Base-by-base conservation (phyloP, 805 yeast genomes). In the Nakazawaea pomicola region DNA sequence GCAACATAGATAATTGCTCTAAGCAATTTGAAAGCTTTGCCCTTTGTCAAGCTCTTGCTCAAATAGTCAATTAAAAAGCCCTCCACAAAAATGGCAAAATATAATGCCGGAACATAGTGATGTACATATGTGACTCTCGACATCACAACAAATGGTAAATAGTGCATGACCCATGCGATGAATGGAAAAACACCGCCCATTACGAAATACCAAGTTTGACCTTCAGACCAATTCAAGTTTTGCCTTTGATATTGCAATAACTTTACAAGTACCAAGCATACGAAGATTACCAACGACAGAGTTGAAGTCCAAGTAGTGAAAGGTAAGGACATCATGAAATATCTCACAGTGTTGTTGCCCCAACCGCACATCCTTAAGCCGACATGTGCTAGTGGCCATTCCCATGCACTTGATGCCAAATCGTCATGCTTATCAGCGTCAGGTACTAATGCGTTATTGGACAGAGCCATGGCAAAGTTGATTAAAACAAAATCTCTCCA, bases 91-190 rank as follows among this genome's bases (percentile, higher is more conserved):
- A 81, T 65, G 38, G 98, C 98, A 67, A 91, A 91, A 65, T 85
- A 91, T 48, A 90, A 72, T 1, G 98, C 96, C 11, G 99, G 99
- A 50, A 89, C 76, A 62, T 91, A 91, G 61, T 91, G 99, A 64
- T 91, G 99, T 25, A 91, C 93, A 60, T 93, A 91, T 2, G 95
- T 89, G 43, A 93, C 97, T 69, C 99, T 84, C 10, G 95, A 89
- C 99, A 91, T 91, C 45, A 88, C 64, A 24, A 83, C 76, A 64
- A 91, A 91, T 25, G 99, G 98, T 54, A 85, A 57, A 62, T 70
- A 91, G 63, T 91, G 97, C 54, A 88, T 69, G 32, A 79, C 71
- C 97, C 97, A 91, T 9, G 96, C 95, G 31, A 86, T 56, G 66
- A 90, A 83, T 19, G 98, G 96, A 52, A 85, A 78, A 25, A 84